Evolutionary conservation across 2,329 filamentous ascomycete genomes (phyloP).

Genomic region (Trematosphaeria pertusa): DNA sequence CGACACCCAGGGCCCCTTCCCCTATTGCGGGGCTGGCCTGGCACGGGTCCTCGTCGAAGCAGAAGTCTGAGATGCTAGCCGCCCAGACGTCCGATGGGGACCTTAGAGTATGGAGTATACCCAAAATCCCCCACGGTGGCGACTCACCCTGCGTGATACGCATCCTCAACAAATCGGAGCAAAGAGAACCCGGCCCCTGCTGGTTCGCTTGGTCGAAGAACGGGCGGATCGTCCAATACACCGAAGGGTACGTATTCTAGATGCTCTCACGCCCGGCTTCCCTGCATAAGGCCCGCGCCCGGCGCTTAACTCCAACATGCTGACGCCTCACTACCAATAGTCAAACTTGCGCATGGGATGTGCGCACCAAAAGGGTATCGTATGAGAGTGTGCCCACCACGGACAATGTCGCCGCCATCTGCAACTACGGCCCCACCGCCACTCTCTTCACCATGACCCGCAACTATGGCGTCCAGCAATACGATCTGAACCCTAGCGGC

Average conservation of each 20-base stretch:
- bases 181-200: slow-evolving; percentile 76
- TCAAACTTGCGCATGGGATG: slow-evolving; percentile 94
- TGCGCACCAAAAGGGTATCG: slow-evolving; percentile 95
- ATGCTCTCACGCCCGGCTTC: slow-evolving; percentile 8
- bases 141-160: slow-evolving; percentile 88
- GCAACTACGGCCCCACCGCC: slow-evolving; percentile 89
- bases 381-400: slow-evolving; percentile 87
- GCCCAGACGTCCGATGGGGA: slow-evolving; percentile 92
- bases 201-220: slow-evolving; percentile 99
- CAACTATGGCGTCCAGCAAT: slow-evolving; percentile 91
- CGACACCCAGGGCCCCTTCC: slow-evolving; percentile 82
- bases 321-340: slow-evolving; percentile 50
- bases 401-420: slow-evolving; percentile 79
- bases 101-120: slow-evolving; percentile 93
- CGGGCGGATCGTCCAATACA: slow-evolving; percentile 90
- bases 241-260: slow-evolving; percentile 75
- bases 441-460: slow-evolving; percentile 88
- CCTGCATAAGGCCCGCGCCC: slow-evolving; percentile 16
- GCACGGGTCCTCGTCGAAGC: slow-evolving; percentile 95
- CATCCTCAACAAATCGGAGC: slow-evolving; percentile 81
- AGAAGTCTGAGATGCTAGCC: slow-evolving; percentile 97
- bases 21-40: slow-evolving; percentile 87
- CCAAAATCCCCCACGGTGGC: slow-evolving; percentile 73
- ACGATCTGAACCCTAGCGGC: slow-evolving; percentile 78
- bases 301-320: slow-evolving; percentile 27